Base-by-base conservation (phyloP, 805 yeast genomes). In the Lipomyces mesembrius region DNA sequence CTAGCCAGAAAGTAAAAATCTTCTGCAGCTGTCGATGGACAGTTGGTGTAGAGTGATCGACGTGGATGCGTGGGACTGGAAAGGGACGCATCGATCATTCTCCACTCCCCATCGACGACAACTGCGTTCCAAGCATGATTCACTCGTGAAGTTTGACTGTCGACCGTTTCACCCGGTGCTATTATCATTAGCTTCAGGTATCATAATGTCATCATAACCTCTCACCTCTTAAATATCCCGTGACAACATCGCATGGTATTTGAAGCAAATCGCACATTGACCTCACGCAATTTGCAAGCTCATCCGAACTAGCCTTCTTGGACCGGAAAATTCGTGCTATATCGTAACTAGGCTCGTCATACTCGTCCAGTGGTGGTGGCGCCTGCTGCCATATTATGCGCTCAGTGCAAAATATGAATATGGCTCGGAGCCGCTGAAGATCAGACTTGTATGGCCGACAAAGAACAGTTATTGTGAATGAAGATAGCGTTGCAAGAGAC, bases 81-180 rank as follows among this genome's bases (percentile, higher is more conserved):
- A 37, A 88, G 73, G 4, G 87, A 81, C 5, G 86, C 88, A 76
- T 94, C 99, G 67, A 94, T 77, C 68, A 95, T 83, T 67, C 94
- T 81, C 86, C 93, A 92, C 75, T 90, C 89, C 52, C 88, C 87
- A 67, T 91, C 88, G 17, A 92, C 78, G 46, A 89, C 76, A 0
- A 92, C 87, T 0, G 96, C 87, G 63, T 92, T 83, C 99, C 99
- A 95, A 63, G 90, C 86, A 77, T 95, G 99, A 74, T 92, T 91
- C 49, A 87, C 76, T n/a, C 80, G 78, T 70, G 82, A 84, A 0
- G 73, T 66, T 11, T 71, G 72, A 1, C 72, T 57, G 66, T 81
- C 85, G 67, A 84, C 83, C 59, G 82, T 79, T 62, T 83, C 87
- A 68, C 87, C 87, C 8, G 97, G 96, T 32, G 87, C 85, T 52